Percentiles rank a stretch among this genome's conserved stretches.
Conservation (phyloP, 306 rosid species). For the Rosa multiflora region DNA sequence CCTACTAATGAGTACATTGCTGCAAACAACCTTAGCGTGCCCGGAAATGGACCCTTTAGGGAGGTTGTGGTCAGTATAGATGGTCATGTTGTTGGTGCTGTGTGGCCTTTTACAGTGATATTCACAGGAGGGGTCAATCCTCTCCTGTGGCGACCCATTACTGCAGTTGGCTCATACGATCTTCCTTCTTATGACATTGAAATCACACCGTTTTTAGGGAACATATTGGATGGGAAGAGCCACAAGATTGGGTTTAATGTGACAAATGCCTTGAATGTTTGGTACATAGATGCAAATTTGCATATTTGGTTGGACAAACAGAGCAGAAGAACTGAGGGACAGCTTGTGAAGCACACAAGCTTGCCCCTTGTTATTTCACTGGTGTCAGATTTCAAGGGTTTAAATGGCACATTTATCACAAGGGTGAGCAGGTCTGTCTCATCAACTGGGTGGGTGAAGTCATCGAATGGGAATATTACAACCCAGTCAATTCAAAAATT, state of each 20-base stretch:
- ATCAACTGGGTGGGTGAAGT: slow-evolving; percentile 68
- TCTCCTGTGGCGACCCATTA: slow-evolving; percentile 88
- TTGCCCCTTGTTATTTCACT: slow-evolving; percentile 45
- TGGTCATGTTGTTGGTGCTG: slow-evolving; percentile 51
- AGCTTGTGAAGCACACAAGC: slow-evolving; percentile 38
- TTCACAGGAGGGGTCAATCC: slow-evolving; percentile 89
- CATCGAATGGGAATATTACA: slow-evolving; percentile 69
- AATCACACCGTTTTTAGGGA: slow-evolving; percentile 74
- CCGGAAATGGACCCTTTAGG: slow-evolving; percentile 89
- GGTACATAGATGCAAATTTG: slow-evolving; percentile 83
- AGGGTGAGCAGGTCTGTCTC: slow-evolving; percentile 50
- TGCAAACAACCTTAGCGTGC: slow-evolving; percentile 54
- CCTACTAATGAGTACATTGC: slow-evolving; percentile 57
- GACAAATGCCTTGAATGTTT: slow-evolving; percentile 78
- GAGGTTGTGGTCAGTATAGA: slow-evolving; percentile 80
- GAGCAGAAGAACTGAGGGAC: slow-evolving; percentile 50
- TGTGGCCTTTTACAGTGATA: slow-evolving; percentile 93
- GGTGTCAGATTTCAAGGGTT: slow-evolving; percentile 52
- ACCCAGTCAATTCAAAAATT: slow-evolving; percentile 58
- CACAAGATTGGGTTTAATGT: slow-evolving; percentile 69
- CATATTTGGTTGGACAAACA: slow-evolving; percentile 82
- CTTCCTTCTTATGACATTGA: slow-evolving; percentile 91
- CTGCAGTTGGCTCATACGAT: slow-evolving; percentile 77
- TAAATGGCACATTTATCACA: slow-evolving; percentile 65
- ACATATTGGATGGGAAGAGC: slow-evolving; percentile 58